These are phyloP conservation scores for Cryptosporidium ryanae DNA, from an alignment of 169 alveolate species.

Conservation along the genomic window DNA sequence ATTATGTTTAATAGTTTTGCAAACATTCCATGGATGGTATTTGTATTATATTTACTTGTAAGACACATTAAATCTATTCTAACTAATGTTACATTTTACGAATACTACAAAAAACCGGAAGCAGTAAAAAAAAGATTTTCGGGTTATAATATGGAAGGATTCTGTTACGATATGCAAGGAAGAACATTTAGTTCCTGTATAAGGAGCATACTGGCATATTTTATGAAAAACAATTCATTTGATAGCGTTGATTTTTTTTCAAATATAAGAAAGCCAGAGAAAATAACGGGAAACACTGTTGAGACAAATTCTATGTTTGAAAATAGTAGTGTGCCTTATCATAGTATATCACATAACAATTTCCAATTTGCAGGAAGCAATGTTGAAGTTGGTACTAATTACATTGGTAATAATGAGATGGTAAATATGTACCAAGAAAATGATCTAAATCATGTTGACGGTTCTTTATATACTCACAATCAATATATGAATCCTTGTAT, in stretches of 20 bases:
- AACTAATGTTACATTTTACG: slow-evolving; percentile 91
- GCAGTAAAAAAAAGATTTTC: slow-evolving; percentile 53
- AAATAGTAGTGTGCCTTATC: slow-evolving; percentile 52
- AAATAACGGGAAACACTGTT: slow-evolving; percentile 6
- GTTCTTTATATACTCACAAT: too few relatives aligned
- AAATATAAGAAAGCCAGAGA: slow-evolving; percentile 40
- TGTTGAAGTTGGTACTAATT: background rate
- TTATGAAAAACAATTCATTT: slow-evolving; percentile 54
- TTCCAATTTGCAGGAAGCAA: background rate
- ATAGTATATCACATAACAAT: slow-evolving; percentile 31
- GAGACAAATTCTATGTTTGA: slow-evolving; percentile 9
- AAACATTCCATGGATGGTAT: slow-evolving; percentile 81
- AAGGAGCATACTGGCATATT: slow-evolving; percentile 55
- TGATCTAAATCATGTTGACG: background rate
- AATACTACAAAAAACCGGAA: slow-evolving; percentile 84
- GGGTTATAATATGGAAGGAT: slow-evolving; percentile 51
- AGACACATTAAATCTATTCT: slow-evolving; percentile 85
- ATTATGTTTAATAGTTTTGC: slow-evolving; percentile 57
- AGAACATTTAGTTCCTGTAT: slow-evolving; percentile 43
- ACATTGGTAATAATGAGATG: background rate
- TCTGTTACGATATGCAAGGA: slow-evolving; percentile 62
- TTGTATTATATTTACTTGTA: slow-evolving; percentile 83
- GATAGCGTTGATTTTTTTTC: slow-evolving; percentile 60
- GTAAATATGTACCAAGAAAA: background rate
- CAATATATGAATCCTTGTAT: too few relatives aligned